These are phyloP conservation scores for Oryza officinalis DNA, from an alignment of 176 grass and related monocot species.

Conservation along the genomic window DNA sequence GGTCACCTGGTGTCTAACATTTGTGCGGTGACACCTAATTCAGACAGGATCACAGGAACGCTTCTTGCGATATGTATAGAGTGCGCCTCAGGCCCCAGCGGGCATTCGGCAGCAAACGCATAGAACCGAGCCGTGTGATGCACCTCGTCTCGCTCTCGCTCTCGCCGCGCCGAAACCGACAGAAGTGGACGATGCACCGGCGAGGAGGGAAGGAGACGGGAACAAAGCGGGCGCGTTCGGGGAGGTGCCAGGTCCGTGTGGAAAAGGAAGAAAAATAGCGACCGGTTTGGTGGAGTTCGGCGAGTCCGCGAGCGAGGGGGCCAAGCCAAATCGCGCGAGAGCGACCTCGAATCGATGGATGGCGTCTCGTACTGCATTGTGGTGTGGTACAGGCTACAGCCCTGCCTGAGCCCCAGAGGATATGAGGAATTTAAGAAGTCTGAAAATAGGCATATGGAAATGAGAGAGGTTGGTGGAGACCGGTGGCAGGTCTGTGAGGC, in stretches of 20 bases:
- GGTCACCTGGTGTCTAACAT: neutral
- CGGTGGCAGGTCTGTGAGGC: neutral
- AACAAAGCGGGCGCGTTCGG: neutral
- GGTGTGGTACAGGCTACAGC: neutral
- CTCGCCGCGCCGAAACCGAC: constrained; percentile 23
- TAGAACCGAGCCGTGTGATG: neutral
- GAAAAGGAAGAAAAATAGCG: neutral
- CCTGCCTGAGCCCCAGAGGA: neutral
- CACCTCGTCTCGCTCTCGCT: neutral
- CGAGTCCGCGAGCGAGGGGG: constrained; percentile 17
- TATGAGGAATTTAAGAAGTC: neutral
- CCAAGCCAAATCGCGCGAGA: neutral
- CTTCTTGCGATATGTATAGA: neutral
- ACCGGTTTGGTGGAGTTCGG: constrained; percentile 35
- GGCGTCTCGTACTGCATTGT: neutral
- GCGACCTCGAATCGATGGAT: neutral
- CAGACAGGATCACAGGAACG: neutral
- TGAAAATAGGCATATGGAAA: neutral
- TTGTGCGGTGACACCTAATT: constrained; percentile 1
- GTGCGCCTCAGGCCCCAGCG: neutral
- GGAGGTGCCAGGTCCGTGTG: constrained; percentile 7
- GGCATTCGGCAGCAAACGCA: neutral
- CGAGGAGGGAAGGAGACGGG: neutral
- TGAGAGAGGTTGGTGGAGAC: neutral
- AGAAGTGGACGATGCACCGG: neutral